Conservation (phyloP, 176 grass and related monocot genomes). For the Raddia guianensis region DNA sequence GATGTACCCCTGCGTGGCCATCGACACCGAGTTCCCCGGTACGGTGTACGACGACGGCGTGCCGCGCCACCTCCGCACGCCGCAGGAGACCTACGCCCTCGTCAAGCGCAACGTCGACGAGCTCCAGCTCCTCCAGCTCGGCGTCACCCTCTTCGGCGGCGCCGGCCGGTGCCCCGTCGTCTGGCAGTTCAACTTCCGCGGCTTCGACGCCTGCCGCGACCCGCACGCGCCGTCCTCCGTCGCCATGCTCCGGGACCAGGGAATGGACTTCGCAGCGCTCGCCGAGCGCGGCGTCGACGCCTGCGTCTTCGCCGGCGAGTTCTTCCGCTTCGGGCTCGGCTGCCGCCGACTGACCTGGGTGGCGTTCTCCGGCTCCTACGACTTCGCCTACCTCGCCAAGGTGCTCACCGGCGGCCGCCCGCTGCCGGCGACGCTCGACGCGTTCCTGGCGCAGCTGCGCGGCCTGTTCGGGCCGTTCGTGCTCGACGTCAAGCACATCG, state of each 20-base stretch:
- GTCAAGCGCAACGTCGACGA: slow-evolving; percentile 42
- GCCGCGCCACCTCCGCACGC: slow-evolving; percentile 31
- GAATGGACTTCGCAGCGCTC: slow-evolving; percentile 13
- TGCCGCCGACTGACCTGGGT: not conserved
- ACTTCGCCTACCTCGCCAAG: slow-evolving; percentile 52
- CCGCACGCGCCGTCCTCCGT: slow-evolving; percentile 28
- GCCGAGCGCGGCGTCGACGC: not conserved
- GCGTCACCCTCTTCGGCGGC: slow-evolving; percentile 15
- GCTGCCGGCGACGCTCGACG: slow-evolving; percentile 37
- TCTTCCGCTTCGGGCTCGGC: slow-evolving; percentile 29
- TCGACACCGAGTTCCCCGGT: slow-evolving; percentile 55
- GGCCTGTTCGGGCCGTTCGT: slow-evolving; percentile 11
- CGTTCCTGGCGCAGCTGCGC: slow-evolving; percentile 13
- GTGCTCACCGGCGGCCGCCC: not conserved
- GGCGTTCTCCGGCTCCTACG: slow-evolving; percentile 46
- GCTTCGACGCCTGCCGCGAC: slow-evolving; percentile 33
- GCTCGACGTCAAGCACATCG: slow-evolving; percentile 48
- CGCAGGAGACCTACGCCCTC: slow-evolving; percentile 35
- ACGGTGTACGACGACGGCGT: slow-evolving; percentile 24
- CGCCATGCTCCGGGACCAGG: slow-evolving; percentile 45
- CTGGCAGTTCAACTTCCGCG: slow-evolving; percentile 58
- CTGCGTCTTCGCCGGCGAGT: slow-evolving; percentile 8
- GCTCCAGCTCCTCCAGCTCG: slow-evolving; percentile 51
- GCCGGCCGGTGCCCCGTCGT: slow-evolving; percentile 7
- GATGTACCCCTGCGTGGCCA: slow-evolving; percentile 31